Evolutionary conservation across 2,329 filamentous ascomycete genomes (phyloP), one percentile per base, ranked within the genome.

Genomic region (Neospermospora avenae): DNA sequence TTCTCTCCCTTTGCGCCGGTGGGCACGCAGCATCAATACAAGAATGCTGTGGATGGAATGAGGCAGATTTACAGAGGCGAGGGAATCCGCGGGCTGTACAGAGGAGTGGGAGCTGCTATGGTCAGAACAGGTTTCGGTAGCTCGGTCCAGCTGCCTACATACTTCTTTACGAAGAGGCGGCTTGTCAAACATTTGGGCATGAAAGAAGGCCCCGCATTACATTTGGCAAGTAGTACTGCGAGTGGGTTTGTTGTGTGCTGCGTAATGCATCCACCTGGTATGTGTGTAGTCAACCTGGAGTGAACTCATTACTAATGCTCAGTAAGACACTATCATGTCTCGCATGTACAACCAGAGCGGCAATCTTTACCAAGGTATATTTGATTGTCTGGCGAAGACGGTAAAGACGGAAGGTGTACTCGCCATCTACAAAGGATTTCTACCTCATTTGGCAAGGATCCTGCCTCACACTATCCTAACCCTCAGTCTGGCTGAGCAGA

Each of bases 341-440:
- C 89, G 95, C 64, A 88, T 99, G 81, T 99, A 99, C 81, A 99
- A 99, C 79, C 95, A 99, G 75, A 96, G 93, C 63, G 95, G 95
- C 55, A 96, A 97, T 73, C 82, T 99, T n/a, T 99, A 99, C 80
- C 87, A 84, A 68, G 90, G 93, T 60, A 91, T 96, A 4, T 90
- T 96, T 65, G 95, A 99, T 77, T 99, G 95, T 74, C 77, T 98
- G 62, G 85, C 84, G 73, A 93, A 96, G 78, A 99, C 95, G 0
- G 82, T 99, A 63, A 88, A 87, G 73, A 96, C 91, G 0, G 95
- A 99, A 74, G 95, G 95, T 22, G 70, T 96, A 55, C 77, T 98
- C 49, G 95, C 95, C 63, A 90, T 99, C 60, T 99, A 99, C 81
- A 99, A 99, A 80, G 95, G 95, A 61, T 97, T 96, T 80, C 85